These are phyloP conservation scores for Zasmidium angulare DNA, from an alignment of 2,329 filamentous ascomycete genomes.

Conservation along the genomic window DNA sequence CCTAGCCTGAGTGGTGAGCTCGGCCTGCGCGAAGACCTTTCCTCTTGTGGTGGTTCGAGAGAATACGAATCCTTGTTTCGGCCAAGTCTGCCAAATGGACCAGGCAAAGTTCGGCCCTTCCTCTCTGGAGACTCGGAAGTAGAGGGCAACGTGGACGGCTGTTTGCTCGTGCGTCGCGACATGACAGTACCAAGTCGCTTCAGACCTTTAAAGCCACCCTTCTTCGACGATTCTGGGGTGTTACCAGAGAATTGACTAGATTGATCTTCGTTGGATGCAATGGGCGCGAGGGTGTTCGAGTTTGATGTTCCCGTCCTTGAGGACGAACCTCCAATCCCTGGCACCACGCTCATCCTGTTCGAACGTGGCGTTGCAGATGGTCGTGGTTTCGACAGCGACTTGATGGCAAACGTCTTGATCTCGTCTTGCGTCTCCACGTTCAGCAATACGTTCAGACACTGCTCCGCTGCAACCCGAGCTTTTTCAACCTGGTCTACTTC, in stretches of 20 bases:
- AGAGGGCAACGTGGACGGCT: conserved; percentile 28
- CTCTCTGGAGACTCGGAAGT: conserved; percentile 47
- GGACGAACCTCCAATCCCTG: not conserved
- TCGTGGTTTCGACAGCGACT: conserved; percentile 32
- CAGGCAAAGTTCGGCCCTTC: conserved; percentile 54
- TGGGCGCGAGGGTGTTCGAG: conserved; percentile 18
- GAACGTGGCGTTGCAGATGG: conserved; percentile 8
- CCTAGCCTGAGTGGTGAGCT: conserved; percentile 33
- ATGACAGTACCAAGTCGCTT: conserved; percentile 68
- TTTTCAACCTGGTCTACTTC: conserved; percentile 85
- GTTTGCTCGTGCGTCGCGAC: conserved; percentile 59
- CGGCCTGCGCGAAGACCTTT: conserved; percentile 26
- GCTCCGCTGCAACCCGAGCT: conserved; percentile 70
- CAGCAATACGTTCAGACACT: conserved; percentile 76
- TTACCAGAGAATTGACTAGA: conserved; percentile 45
- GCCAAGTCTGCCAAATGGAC: conserved; percentile 57
- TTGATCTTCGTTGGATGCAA: conserved; percentile 24
- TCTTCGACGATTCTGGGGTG: conserved; percentile 41
- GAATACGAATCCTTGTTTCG: conserved; percentile 62
- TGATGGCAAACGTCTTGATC: conserved; percentile 69
- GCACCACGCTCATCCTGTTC: conserved; percentile 11
- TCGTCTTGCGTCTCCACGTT: conserved; percentile 86
- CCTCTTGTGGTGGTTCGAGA: conserved; percentile 33
- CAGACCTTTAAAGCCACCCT: conserved; percentile 50
- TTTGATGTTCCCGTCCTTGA: not conserved